Conservation (phyloP, 257 asterid species). For the Solanum appendiculatum region DNA sequence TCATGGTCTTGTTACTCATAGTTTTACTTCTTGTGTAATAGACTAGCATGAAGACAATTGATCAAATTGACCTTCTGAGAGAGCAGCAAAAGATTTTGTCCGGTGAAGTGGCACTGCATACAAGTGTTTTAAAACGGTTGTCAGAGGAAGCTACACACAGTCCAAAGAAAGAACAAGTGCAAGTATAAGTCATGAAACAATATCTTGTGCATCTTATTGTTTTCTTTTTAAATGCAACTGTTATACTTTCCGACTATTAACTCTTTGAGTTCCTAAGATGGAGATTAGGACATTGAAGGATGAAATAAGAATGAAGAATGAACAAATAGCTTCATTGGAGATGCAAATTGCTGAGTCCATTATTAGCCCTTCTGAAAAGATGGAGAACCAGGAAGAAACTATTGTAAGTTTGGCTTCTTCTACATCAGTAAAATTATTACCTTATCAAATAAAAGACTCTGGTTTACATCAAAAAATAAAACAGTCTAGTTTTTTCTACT, state of each 20-base stretch:
- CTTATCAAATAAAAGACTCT: neutral
- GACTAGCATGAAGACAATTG: constrained; percentile 62
- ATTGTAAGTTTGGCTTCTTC: constrained; percentile 34
- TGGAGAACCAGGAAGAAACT: constrained; percentile 53
- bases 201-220: neutral
- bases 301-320: constrained; percentile 59
- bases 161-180: constrained; percentile 55
- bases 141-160: constrained; percentile 60
- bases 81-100: constrained; percentile 90
- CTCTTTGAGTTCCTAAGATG: constrained; percentile 29
- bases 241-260: constrained; percentile 1
- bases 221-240: neutral
- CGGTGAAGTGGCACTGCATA: constrained; percentile 85
- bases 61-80: constrained; percentile 81
- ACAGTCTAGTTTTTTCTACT: neutral
- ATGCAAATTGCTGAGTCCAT: constrained; percentile 62
- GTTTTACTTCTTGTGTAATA: constrained; percentile 21
- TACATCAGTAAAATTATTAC: neutral
- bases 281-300: constrained; percentile 70
- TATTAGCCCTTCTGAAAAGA: constrained; percentile 33
- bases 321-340: constrained; percentile 64
- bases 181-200: constrained; percentile 32
- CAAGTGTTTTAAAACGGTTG: constrained; percentile 71
- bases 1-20: neutral
- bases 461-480: neutral